Evolutionary conservation across 352 stramenopile species (phyloP).

Genomic region (Lagenidium sp.): DNA sequence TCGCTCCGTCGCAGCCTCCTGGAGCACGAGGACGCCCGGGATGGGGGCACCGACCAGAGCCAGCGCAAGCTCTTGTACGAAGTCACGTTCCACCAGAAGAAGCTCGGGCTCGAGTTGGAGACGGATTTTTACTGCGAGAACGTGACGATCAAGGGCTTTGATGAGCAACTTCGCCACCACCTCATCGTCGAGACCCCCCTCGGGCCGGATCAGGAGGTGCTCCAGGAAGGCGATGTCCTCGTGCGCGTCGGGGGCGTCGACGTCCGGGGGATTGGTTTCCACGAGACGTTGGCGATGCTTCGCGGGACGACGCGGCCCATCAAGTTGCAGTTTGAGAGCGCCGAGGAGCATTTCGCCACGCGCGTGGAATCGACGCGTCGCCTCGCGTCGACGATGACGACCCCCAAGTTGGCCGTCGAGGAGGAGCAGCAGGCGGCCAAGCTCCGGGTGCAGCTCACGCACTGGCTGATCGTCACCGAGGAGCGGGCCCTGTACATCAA

Average conservation of each 20-base stretch:
- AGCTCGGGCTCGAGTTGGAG: constrained; percentile 77
- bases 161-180: constrained; percentile 32
- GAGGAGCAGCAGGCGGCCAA: constrained; percentile 19
- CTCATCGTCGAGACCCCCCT: constrained; percentile 53
- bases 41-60: constrained; percentile 17
- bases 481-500: constrained; percentile 82
- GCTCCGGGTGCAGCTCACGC: constrained; percentile 62
- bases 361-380: constrained; percentile 11
- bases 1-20: constrained; percentile 61
- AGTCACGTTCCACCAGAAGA: constrained; percentile 75
- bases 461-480: constrained; percentile 87
- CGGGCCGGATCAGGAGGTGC: constrained; percentile 36
- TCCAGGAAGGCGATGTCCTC: constrained; percentile 75
- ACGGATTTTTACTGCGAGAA: constrained; percentile 88
- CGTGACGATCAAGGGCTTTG: constrained; percentile 75
- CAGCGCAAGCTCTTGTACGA: constrained; percentile 67
- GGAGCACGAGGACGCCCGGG: constrained; percentile 32
- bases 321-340: constrained; percentile 75
- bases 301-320: constrained; percentile 64
- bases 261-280: constrained; percentile 78
- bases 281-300: constrained; percentile 72
- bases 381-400: constrained; percentile 8
- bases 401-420: constrained; percentile 2
- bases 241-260: constrained; percentile 71
- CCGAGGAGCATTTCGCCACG: constrained; percentile 44